Evolutionary conservation across 1,139 yeast genomes (phyloP), one percentile per base, ranked within the genome.

Genomic region (Yamadazyma jaroonii): DNA sequence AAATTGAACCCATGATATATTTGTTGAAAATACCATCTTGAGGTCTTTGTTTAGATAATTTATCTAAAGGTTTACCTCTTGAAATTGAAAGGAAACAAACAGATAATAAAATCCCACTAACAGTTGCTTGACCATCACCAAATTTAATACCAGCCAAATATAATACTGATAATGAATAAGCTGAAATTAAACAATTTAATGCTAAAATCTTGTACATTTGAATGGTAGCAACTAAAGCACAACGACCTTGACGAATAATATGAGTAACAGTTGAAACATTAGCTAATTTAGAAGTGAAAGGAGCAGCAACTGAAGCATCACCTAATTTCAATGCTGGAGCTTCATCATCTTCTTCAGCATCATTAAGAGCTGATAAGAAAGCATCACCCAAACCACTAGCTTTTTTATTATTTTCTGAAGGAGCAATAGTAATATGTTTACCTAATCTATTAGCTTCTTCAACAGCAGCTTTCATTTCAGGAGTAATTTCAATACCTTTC

Each of bases 261-360:
- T 89, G 84, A 38, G 96, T 86, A 41, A 94, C 97, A 39, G 98
- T 84, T 40, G 92, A 79, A 34, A 94, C 98, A 58, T 85, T 86
- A 26, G 96, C 80, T 50, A 92, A 77, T 60, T 92, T 92, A 21
- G 97, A 90, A 13, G 99, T 92, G 60, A 92, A 89, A 32, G 99
- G 99, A 28, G 99, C 99, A 40, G 99, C 99, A 53, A 94, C 96
- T 21, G 97, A 90, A 8, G 99, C 99, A 67, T 92, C 99, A 54
- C 99, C 99, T 40, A 92, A 74, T 61, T 92, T 94, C 65, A 92
- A 76, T 34, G 86, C 81, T 41, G 99, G 98, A 0, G 94, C 95
- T 50, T 90, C 97, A 40, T 72, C 84, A 39, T 82, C 92, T 23
- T 74, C 85, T 48, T 80, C 89, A 38, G 79, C 79, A 40, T 79